Evolutionary conservation across 768 basidiomycete genomes (phyloP).

Genomic region (Pholiota molesta): DNA sequence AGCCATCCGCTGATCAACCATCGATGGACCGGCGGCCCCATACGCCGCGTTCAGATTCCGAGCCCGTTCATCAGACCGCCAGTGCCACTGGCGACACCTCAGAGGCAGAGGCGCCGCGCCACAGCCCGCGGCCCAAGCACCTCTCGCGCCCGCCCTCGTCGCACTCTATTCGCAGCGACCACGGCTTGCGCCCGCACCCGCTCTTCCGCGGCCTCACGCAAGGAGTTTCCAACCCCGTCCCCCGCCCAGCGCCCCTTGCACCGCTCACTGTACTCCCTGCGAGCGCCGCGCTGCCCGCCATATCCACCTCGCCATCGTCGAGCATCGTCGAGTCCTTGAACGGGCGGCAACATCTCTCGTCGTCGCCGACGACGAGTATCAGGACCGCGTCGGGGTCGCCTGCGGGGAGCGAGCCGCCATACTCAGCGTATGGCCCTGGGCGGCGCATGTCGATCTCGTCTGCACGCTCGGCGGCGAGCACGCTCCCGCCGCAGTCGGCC

Average conservation of each 20-base stretch:
- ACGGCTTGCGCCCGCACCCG: slow-evolving; percentile 66
- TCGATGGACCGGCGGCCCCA: not conserved
- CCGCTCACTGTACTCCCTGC: slow-evolving; percentile 61
- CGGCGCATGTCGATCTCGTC: slow-evolving; percentile 41
- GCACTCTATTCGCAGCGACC: slow-evolving; percentile 52
- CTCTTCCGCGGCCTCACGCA: slow-evolving; percentile 76
- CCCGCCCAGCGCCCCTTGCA: slow-evolving; percentile 62
- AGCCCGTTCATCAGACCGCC: not conserved
- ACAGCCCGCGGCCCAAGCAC: slow-evolving; percentile 42
- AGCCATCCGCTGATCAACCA: slow-evolving; percentile 1
- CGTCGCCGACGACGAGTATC: slow-evolving; percentile 37
- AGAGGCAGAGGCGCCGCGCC: slow-evolving; percentile 16
- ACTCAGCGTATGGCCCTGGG: slow-evolving; percentile 35
- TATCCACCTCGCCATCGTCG: slow-evolving; percentile 41
- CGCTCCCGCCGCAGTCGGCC: slow-evolving; percentile 20
- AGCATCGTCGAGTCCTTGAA: slow-evolving; percentile 23
- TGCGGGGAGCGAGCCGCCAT: slow-evolving; percentile 26
- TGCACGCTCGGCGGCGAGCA: slow-evolving; percentile 29
- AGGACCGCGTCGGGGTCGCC: slow-evolving; percentile 30
- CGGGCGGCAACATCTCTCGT: slow-evolving; percentile 26
- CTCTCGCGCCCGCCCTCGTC: slow-evolving; percentile 65
- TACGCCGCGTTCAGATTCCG: not conserved
- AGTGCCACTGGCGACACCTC: slow-evolving; percentile 21
- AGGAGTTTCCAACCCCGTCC: slow-evolving; percentile 46
- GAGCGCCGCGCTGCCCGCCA: slow-evolving; percentile 46